Conservation (phyloP, 2,329 filamentous ascomycete species). For the Clathrospora elynae region DNA sequence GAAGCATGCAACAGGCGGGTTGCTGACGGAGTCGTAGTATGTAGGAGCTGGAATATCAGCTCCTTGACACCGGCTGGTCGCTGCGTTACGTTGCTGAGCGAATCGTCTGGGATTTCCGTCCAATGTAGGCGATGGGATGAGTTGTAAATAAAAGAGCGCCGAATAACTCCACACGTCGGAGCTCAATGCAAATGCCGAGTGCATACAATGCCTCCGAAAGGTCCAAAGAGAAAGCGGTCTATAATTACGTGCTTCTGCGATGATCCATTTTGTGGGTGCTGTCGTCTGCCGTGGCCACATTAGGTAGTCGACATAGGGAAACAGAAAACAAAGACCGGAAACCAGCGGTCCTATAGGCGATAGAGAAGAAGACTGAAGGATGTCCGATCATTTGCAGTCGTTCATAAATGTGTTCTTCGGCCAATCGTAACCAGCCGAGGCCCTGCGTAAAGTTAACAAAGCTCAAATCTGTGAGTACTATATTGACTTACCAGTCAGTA, state of each 20-base stretch:
- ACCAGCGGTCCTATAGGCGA: constrained; percentile 25
- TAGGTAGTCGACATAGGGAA: constrained; percentile 29
- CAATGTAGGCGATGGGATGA: constrained; percentile 15
- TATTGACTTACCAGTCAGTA: constrained; percentile 62
- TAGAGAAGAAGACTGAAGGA: constrained; percentile 4
- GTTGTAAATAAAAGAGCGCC: constrained; percentile 25
- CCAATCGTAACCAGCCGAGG: constrained; percentile 60
- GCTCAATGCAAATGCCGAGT: constrained; percentile 33
- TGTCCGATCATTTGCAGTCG: constrained; percentile 52
- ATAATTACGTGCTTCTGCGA: constrained; percentile 39
- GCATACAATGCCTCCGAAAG: constrained; percentile 23
- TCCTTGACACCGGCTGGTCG: too few relatives aligned
- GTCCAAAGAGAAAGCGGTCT: constrained; percentile 29
- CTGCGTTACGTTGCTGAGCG: too few relatives aligned
- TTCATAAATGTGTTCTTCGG: constrained; percentile 67
- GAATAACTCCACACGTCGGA: constrained; percentile 18
- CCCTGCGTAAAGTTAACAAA: constrained; percentile 40
- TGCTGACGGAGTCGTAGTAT: not conserved
- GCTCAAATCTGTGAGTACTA: not conserved
- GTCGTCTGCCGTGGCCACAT: constrained; percentile 38
- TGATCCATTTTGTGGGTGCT: constrained; percentile 31
- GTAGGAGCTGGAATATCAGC: not conserved
- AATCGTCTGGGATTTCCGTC: constrained; percentile 1
- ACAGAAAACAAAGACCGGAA: constrained; percentile 16
- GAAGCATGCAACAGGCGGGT: constrained; percentile 1